Evolutionary conservation across 176 grass and related monocot species (phyloP).

Genomic region (Paspalum notatum): DNA sequence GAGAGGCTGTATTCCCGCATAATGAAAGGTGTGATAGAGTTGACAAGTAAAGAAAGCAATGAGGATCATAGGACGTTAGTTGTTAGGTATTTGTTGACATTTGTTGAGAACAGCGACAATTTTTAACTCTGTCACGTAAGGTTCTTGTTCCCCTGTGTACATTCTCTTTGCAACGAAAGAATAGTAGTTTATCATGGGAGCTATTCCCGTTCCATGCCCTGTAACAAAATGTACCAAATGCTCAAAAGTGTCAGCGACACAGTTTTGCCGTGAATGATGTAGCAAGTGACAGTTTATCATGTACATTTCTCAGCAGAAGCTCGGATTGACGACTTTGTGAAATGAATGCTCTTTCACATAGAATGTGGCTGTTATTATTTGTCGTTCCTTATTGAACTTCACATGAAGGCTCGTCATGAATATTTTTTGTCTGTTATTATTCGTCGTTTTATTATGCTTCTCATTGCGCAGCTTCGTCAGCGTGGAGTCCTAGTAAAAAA

Average conservation of each 20-base stretch:
- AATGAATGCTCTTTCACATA: neutral
- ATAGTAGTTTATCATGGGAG: constrained; percentile 34
- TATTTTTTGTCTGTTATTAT: no score
- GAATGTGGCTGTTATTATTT: neutral
- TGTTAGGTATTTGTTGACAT: constrained; percentile 87
- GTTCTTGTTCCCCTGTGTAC: constrained; percentile 57
- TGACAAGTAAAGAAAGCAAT: constrained; percentile 50
- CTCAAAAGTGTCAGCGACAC: constrained; percentile 21
- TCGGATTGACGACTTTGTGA: neutral
- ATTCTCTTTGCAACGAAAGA: constrained; percentile 43
- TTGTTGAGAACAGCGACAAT: constrained; percentile 81
- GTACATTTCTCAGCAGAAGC: neutral
- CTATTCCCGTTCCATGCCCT: constrained; percentile 11
- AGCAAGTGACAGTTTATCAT: constrained; percentile 6
- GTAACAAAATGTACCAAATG: constrained; percentile 45
- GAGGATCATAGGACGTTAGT: constrained; percentile 69
- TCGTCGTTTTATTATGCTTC: no score
- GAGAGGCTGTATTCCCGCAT: constrained; percentile 81
- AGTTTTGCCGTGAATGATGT: constrained; percentile 49
- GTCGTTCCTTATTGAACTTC: no score
- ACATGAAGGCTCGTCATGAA: no score
- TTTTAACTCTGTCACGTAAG: constrained; percentile 64
- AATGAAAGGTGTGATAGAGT: constrained; percentile 65
- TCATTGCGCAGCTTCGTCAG: no score
- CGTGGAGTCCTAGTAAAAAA: no score